Evolutionary conservation across 1,284 basidiomycete genomes (phyloP).

Genomic region (Cystobasidium slooffiae): DNA sequence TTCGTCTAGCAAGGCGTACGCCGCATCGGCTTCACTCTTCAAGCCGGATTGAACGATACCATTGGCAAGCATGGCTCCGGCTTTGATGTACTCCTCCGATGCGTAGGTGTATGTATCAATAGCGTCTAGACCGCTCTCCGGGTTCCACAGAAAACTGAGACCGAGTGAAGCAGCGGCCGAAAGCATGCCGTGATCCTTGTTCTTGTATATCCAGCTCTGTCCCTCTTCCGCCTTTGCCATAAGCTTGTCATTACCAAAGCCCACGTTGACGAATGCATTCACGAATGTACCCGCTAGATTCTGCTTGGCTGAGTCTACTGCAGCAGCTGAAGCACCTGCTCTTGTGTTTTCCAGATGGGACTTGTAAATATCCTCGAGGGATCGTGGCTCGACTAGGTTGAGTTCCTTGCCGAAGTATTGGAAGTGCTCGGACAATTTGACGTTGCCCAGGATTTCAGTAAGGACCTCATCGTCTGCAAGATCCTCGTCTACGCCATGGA

Average conservation of each 20-base stretch:
- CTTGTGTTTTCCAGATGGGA: slow-evolving; percentile 88
- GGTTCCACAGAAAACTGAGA: slow-evolving; percentile 93
- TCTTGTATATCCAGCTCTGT: slow-evolving; percentile 99
- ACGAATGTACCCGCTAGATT: slow-evolving; percentile 97
- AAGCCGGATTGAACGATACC: slow-evolving; percentile 90
- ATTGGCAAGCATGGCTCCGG: slow-evolving; percentile 92
- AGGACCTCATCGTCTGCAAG: slow-evolving; percentile 72
- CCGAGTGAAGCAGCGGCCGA: slow-evolving; percentile 94
- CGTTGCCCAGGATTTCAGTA: slow-evolving; percentile 80
- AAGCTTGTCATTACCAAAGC: slow-evolving; percentile 97
- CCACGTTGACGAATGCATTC: slow-evolving; percentile 98
- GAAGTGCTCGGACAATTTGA: slow-evolving; percentile 81
- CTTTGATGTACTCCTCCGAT: slow-evolving; percentile 94
- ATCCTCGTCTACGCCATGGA: slow-evolving; percentile 68
- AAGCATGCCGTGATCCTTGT: slow-evolving; percentile 99
- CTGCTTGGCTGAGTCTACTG: slow-evolving; percentile 89
- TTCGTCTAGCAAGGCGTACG: slow-evolving; percentile 86
- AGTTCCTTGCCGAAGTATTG: slow-evolving; percentile 93
- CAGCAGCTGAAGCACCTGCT: slow-evolving; percentile 62
- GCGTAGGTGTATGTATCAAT: slow-evolving; percentile 99
- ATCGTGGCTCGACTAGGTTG: slow-evolving; percentile 85
- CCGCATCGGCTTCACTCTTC: slow-evolving; percentile 90
- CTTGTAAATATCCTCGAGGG: slow-evolving; percentile 97
- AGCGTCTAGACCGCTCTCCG: slow-evolving; percentile 88
- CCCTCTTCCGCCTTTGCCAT: slow-evolving; percentile 97